Evolutionary conservation across 805 yeast genomes (phyloP).

Genomic region (Scheffersomyces ergatensis): DNA sequence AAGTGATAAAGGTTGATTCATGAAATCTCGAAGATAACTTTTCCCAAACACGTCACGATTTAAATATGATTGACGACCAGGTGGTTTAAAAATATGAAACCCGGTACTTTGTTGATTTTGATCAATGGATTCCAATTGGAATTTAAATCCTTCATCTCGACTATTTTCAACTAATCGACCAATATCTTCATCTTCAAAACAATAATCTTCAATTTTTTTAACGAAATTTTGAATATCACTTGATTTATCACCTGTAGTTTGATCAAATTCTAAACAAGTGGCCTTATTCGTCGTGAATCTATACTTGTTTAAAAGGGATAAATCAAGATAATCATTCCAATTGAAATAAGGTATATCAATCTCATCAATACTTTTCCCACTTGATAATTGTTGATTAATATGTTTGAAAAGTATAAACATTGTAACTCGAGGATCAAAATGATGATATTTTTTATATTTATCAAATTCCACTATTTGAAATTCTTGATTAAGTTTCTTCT

Average conservation of each 20-base stretch:
- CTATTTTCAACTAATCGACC: background rate
- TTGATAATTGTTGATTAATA: conserved; percentile 8
- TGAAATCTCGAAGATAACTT: conserved; percentile 40
- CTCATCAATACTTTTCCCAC: conserved; percentile 1
- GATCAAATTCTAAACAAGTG: conserved; percentile 17
- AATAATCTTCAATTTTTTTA: conserved; percentile 9
- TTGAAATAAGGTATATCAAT: conserved; percentile 21
- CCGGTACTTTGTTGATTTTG: conserved; percentile 23
- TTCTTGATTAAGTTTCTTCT: too few relatives aligned
- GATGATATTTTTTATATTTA: background rate
- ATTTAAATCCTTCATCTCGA: background rate
- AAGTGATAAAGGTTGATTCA: conserved; percentile 35
- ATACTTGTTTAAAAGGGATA: conserved; percentile 17
- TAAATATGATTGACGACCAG: conserved; percentile 27
- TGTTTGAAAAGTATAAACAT: conserved; percentile 16
- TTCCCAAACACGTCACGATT: conserved; percentile 30
- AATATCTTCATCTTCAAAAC: conserved; percentile 24
- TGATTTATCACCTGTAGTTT: conserved; percentile 5
- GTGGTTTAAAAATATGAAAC: conserved; percentile 34
- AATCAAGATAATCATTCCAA: conserved; percentile 27
- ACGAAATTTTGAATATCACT: background rate
- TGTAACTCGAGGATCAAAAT: conserved; percentile 28
- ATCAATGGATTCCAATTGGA: conserved; percentile 5
- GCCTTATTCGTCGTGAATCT: conserved; percentile 11
- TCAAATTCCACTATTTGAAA: background rate